Evolutionary conservation across 140 eudicot genomes (phyloP).

Genomic region (Bidens hawaiensis): DNA sequence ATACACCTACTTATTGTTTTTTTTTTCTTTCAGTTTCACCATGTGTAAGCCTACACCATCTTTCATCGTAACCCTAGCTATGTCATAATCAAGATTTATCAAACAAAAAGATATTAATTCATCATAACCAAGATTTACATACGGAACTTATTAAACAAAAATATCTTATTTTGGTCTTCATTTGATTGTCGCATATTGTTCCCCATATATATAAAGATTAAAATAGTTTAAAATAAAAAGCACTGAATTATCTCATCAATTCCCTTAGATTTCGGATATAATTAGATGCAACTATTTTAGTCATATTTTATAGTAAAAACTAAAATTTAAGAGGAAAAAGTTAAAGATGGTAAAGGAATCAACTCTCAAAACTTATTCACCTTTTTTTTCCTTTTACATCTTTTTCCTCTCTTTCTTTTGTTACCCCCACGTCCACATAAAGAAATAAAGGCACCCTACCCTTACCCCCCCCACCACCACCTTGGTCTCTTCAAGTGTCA

Average conservation of each 20-base stretch:
- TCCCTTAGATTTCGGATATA: constrained; percentile 33
- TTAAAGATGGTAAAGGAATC: constrained; percentile 39
- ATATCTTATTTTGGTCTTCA: neutral
- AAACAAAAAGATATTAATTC: too few species aligned
- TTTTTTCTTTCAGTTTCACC: neutral
- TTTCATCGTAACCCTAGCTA: neutral
- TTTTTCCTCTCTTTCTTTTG: constrained; percentile 33
- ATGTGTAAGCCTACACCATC: neutral
- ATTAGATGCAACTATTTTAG: constrained; percentile 19
- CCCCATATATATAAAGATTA: constrained; percentile 1
- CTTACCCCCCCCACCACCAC: neutral
- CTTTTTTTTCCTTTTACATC: constrained; percentile 34
- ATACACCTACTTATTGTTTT: too few species aligned
- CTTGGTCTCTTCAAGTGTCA: constrained; percentile 55
- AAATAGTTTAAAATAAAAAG: constrained; percentile 5
- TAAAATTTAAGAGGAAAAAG: constrained; percentile 25
- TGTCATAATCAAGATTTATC: too few species aligned
- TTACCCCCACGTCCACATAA: constrained; percentile 88
- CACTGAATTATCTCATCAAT: constrained; percentile 11
- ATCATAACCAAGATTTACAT: too few species aligned
- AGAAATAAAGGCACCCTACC: constrained; percentile 28
- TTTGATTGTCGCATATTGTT: neutral
- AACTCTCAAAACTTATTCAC: constrained; percentile 40
- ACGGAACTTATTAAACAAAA: neutral
- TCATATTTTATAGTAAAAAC: constrained; percentile 17